These are phyloP conservation scores for Euphorbia lathyris DNA, from an alignment of 345 rosid species.

Conservation along the genomic window DNA sequence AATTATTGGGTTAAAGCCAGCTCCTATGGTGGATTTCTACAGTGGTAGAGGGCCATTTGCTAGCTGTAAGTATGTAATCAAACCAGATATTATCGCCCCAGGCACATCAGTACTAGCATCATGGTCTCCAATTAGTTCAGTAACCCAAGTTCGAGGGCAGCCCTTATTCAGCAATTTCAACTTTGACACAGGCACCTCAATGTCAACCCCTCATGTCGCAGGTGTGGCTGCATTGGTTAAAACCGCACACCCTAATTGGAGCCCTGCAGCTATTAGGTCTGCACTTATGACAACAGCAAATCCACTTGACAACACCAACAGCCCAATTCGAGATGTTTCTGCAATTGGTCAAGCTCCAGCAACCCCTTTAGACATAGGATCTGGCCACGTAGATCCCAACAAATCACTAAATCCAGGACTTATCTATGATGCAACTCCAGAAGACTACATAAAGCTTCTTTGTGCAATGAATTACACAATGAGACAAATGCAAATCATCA, in stretches of 20 bases:
- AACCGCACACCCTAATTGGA: slow-evolving; percentile 38
- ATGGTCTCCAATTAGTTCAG: slow-evolving; percentile 38
- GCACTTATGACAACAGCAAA: slow-evolving; percentile 49
- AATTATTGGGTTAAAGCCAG: slow-evolving; percentile 31
- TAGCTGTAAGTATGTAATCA: slow-evolving; percentile 28
- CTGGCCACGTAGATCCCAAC: slow-evolving; percentile 48
- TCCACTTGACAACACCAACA: slow-evolving; percentile 33
- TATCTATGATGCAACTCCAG: slow-evolving; percentile 43
- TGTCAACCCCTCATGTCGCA: slow-evolving; percentile 47
- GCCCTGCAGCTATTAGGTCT: slow-evolving; percentile 45
- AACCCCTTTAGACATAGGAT: slow-evolving; percentile 54
- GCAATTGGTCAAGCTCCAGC: slow-evolving; percentile 23
- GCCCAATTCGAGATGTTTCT: slow-evolving; percentile 34
- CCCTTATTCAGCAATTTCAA: slow-evolving; percentile 33
- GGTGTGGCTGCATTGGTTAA: slow-evolving; percentile 45
- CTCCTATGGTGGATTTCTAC: slow-evolving; percentile 32
- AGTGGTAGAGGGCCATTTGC: slow-evolving; percentile 48
- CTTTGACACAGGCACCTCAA: slow-evolving; percentile 42
- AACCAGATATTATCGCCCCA: slow-evolving; percentile 49
- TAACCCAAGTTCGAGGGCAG: slow-evolving; percentile 10
- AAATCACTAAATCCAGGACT: slow-evolving; percentile 57
- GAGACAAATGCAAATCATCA: slow-evolving; percentile 38
- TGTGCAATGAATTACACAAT: slow-evolving; percentile 43
- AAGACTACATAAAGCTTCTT: slow-evolving; percentile 48
- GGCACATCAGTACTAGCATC: slow-evolving; percentile 38